Percentiles rank a stretch among this genome's conserved stretches.
phyloP scores from a whole-genome alignment of 202 grass and related monocot genomes.

The Panicum hallii region DNA sequence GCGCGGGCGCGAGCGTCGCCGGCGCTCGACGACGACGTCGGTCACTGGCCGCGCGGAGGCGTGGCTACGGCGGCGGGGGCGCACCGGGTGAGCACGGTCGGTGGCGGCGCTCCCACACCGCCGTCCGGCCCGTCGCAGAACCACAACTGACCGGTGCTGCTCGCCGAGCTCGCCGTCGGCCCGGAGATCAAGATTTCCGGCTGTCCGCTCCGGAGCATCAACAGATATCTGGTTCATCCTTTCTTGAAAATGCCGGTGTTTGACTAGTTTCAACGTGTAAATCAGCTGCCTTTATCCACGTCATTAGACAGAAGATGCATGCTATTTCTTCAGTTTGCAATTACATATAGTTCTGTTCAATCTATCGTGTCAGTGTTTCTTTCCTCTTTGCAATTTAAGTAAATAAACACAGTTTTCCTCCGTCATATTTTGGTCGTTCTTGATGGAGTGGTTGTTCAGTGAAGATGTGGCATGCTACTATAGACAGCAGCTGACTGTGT shows the following conservation, averaged over 20 bases:
- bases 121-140: conserved; percentile 50
- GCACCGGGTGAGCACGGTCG: neutral
- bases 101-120: neutral
- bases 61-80: neutral
- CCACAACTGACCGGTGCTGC: conserved; percentile 23
- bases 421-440: neutral
- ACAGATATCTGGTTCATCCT: neutral
- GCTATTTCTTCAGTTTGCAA: neutral
- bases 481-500: conserved; percentile 19
- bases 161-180: neutral
- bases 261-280: neutral
- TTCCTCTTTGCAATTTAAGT: neutral
- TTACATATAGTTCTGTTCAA: neutral
- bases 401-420: neutral
- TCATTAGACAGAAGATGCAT: neutral
- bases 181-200: neutral
- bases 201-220: neutral
- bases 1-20: neutral
- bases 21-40: neutral
- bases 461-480: neutral
- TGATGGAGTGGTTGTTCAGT: conserved; percentile 51
- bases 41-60: neutral
- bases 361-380: neutral
- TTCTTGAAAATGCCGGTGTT: neutral
- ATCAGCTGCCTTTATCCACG: neutral